phyloP scores from a whole-genome alignment of 192 early-diverging fungal genomes.

The Geranomyces variabilis region DNA sequence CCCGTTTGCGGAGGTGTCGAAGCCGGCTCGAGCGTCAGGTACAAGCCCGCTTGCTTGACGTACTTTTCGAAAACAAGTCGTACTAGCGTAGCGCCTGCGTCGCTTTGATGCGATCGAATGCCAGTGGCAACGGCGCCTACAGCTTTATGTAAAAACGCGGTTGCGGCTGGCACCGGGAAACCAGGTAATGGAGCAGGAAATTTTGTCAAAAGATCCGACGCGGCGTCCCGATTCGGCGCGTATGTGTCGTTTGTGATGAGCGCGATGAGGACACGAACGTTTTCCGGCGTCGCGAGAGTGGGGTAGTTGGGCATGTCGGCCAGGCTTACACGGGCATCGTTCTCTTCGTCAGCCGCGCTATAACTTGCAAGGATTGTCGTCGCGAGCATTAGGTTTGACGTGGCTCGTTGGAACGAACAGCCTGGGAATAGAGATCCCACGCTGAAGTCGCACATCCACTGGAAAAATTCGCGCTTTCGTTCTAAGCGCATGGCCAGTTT shows the following conservation, averaged over 20 bases:
- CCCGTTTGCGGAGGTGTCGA: background rate
- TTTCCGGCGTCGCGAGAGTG: conserved; percentile 13
- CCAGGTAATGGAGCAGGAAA: conserved; percentile 69
- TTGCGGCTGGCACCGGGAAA: conserved; percentile 50
- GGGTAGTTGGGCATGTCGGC: conserved; percentile 33
- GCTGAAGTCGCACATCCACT: conserved; percentile 62
- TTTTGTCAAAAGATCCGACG: conserved; percentile 69
- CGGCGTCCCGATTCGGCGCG: conserved; percentile 73
- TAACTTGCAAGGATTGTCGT: conserved; percentile 38
- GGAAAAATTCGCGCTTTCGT: conserved; percentile 57
- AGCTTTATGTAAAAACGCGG: conserved; percentile 62
- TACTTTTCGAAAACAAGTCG: conserved; percentile 80
- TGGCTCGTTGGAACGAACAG: conserved; percentile 71
- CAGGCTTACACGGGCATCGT: conserved; percentile 4
- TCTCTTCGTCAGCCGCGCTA: conserved; percentile 2
- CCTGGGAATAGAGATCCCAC: conserved; percentile 72
- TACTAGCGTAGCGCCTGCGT: conserved; percentile 79
- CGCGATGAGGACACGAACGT: conserved; percentile 24
- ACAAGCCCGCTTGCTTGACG: conserved; percentile 43
- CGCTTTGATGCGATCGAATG: conserved; percentile 77
- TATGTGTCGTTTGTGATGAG: conserved; percentile 54
- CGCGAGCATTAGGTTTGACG: conserved; percentile 61
- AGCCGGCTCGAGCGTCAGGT: background rate
- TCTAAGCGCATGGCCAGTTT: conserved; percentile 46
- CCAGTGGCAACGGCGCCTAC: conserved; percentile 29